These are phyloP conservation scores for Fusarium sacchari DNA, from an alignment of 2,329 filamentous ascomycete species.

Conservation along the genomic window DNA sequence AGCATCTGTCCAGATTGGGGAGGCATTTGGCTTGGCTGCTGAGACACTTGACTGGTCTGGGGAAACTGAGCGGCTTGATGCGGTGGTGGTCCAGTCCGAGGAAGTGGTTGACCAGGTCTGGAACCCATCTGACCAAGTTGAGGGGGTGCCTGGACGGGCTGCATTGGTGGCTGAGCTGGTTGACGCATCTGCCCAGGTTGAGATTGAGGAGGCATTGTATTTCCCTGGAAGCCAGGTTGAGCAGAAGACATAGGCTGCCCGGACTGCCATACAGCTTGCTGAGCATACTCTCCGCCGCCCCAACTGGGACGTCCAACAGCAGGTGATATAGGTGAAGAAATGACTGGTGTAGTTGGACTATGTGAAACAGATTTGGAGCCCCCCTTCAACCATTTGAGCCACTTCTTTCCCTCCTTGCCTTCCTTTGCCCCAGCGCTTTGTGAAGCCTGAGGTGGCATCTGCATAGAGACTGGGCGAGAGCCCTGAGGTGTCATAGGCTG, in stretches of 20 bases:
- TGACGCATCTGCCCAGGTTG: background rate
- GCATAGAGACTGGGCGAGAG: conserved; percentile 31
- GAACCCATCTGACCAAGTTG: background rate
- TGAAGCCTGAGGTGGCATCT: conserved; percentile 24
- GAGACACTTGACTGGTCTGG: background rate
- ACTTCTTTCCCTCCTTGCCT: conserved; percentile 38
- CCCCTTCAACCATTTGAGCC: conserved; percentile 42
- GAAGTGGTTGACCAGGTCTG: background rate
- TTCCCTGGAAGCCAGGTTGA: conserved; percentile 11
- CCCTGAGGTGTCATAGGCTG: conserved; percentile 24
- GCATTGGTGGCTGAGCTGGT: background rate
- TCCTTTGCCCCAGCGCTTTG: conserved; percentile 37
- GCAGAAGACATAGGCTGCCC: conserved; percentile 22
- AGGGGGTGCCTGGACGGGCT: conserved; percentile 4
- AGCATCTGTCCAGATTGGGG: background rate
- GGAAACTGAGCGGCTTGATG: background rate
- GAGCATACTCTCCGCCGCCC: conserved; percentile 36
- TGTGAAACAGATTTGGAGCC: conserved; percentile 35
- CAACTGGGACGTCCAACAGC: conserved; percentile 16
- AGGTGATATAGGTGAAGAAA: conserved; percentile 20
- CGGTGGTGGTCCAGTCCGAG: background rate
- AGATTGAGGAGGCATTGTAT: conserved; percentile 5
- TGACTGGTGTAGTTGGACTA: conserved; percentile 29
- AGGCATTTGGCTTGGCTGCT: background rate
- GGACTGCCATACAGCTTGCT: conserved; percentile 38